A percentile compares a stretch with the other conserved stretches of the same genome.
Conservation (phyloP, 2,329 filamentous ascomycete species). For the Septoria linicola region DNA sequence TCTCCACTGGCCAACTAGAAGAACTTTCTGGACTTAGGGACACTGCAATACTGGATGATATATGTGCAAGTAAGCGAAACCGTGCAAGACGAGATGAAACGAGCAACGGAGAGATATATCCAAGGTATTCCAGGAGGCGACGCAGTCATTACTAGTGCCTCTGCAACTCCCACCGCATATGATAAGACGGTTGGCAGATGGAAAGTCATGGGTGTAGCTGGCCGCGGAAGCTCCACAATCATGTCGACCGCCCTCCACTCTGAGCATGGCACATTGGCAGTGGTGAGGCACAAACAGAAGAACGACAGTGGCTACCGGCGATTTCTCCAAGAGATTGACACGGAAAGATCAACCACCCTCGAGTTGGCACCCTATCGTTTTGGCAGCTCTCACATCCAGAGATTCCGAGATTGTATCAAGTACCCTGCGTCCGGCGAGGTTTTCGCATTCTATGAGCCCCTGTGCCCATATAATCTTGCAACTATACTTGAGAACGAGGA, state of each 20-base stretch:
- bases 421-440: not conserved
- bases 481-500: not conserved
- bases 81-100: not conserved
- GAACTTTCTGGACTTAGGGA: constrained; percentile 2
- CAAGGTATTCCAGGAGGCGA: not conserved
- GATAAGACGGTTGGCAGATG: constrained; percentile 9
- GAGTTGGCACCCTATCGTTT: constrained; percentile 3
- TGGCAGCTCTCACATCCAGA: constrained; percentile 1
- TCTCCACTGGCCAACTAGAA: constrained; percentile 1
- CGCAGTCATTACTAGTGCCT: not conserved
- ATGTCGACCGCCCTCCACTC: not conserved
- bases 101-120: not conserved
- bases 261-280: not conserved
- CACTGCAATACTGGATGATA: constrained; percentile 7
- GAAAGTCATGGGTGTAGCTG: constrained; percentile 3
- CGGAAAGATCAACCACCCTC: not conserved
- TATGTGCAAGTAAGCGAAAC: constrained; percentile 1
- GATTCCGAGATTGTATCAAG: not conserved
- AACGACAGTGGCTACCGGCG: not conserved
- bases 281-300: constrained; percentile 1
- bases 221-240: constrained; percentile 3
- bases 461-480: not conserved
- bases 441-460: constrained; percentile 3
- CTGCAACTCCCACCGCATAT: constrained; percentile 3
- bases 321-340: not conserved